Evolutionary conservation across 345 rosid species (phyloP).

Genomic region (Raphanus raphanistrum): DNA sequence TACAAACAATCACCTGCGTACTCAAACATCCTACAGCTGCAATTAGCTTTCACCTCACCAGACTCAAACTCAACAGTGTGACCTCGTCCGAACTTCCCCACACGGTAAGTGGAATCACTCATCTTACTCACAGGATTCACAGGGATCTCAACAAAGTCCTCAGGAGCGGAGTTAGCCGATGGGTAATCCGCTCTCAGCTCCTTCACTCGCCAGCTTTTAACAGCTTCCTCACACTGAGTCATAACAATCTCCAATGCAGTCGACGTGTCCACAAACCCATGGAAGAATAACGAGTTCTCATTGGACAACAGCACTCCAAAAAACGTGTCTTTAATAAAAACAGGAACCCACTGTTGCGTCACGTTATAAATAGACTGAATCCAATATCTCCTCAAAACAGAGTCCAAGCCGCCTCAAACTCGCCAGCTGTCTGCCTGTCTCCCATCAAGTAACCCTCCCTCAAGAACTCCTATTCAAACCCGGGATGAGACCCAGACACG

Average conservation of each 20-base stretch:
- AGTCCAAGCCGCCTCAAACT: conserved; percentile 67
- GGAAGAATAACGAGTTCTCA: conserved; percentile 58
- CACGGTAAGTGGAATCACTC: conserved; percentile 62
- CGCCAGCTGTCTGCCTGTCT: conserved; percentile 51
- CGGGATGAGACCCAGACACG: conserved; percentile 56
- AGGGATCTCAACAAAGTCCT: conserved; percentile 74
- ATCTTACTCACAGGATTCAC: conserved; percentile 63
- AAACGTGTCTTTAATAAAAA: conserved; percentile 56
- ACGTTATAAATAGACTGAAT: conserved; percentile 58
- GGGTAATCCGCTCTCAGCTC: conserved; percentile 78
- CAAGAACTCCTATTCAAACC: conserved; percentile 62
- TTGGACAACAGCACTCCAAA: conserved; percentile 59
- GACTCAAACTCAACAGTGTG: conserved; percentile 60
- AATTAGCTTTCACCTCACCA: conserved; percentile 69
- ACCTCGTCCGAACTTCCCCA: conserved; percentile 70
- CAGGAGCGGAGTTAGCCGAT: conserved; percentile 54
- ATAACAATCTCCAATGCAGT: conserved; percentile 55
- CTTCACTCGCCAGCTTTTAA: conserved; percentile 64
- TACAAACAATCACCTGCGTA: conserved; percentile 71
- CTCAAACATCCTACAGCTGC: conserved; percentile 88
- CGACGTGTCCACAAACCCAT: conserved; percentile 58
- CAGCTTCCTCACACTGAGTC: conserved; percentile 68
- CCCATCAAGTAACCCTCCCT: conserved; percentile 58
- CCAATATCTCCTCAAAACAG: conserved; percentile 61
- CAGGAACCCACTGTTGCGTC: conserved; percentile 78